phyloP scores from a whole-genome alignment of 139 green algal genomes.

The Diplosphaera chodatii region DNA sequence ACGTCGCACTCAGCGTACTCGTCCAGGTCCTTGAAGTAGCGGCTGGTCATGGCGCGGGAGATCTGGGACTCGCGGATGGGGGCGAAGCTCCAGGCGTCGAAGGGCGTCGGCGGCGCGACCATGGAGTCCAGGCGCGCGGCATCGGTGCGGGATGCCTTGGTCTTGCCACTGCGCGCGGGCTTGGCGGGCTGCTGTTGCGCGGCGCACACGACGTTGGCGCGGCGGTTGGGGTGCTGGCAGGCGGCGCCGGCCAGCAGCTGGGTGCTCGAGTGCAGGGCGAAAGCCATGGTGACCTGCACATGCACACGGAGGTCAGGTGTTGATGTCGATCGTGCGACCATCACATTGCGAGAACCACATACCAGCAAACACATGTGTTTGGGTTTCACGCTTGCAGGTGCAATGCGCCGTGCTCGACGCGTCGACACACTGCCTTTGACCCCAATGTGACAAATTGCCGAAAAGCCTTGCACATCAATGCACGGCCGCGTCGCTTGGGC shows the following conservation, averaged over 20 bases:
- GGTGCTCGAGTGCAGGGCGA: neutral
- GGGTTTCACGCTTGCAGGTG: no score
- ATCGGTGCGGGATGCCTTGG: neutral
- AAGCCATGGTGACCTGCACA: no score
- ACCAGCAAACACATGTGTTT: no score
- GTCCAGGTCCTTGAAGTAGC: constrained; percentile 92
- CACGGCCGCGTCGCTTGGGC: no score
- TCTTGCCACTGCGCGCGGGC: neutral
- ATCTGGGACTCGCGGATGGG: constrained; percentile 69
- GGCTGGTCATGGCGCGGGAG: constrained; percentile 75
- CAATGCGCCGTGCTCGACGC: no score
- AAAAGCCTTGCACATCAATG: no score
- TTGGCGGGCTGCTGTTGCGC: neutral
- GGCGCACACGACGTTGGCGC: neutral
- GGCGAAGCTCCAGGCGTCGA: constrained; percentile 63
- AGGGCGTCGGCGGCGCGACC: constrained; percentile 20
- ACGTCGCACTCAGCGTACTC: constrained; percentile 71
- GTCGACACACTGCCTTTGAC: no score
- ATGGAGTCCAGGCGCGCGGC: neutral
- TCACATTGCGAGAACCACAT: no score
- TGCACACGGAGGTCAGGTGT: no score
- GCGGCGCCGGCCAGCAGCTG: neutral
- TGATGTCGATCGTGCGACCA: no score
- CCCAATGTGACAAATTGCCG: no score
- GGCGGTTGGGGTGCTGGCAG: neutral